Conservation (phyloP, 257 asterid genomes). For the Fraxinus pennsylvanica region DNA sequence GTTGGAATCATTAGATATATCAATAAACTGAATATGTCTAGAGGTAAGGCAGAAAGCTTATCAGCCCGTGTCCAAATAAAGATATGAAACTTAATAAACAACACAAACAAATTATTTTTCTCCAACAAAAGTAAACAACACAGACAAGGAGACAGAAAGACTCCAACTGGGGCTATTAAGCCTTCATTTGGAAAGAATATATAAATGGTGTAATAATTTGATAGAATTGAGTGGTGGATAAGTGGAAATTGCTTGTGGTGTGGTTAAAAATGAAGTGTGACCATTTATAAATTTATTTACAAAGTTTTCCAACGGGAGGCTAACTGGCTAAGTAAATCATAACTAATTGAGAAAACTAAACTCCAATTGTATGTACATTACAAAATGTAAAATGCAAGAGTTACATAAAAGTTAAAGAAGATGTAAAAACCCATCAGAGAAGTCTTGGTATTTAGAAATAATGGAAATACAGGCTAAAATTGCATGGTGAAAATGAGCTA, state of each 20-base stretch:
- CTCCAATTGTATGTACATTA: not conserved
- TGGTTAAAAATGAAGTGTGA: too few species aligned
- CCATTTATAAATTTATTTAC: too few species aligned
- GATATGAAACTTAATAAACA: not conserved
- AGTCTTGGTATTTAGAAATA: not conserved
- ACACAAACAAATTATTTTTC: not conserved
- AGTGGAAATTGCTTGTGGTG: too few species aligned
- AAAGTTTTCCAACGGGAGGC: not conserved
- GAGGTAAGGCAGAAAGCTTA: not conserved
- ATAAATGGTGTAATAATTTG: too few species aligned
- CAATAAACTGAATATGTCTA: conserved; percentile 7
- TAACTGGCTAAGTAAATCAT: not conserved
- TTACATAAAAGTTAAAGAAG: not conserved
- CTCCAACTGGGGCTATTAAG: too few species aligned
- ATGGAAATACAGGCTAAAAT: not conserved
- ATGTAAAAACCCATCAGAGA: conserved; percentile 9
- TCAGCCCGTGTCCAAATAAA: not conserved
- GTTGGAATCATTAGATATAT: not conserved
- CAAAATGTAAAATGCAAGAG: not conserved
- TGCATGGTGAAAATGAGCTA: not conserved
- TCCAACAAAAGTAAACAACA: conserved; percentile 11
- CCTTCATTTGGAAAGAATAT: too few species aligned
- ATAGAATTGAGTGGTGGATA: too few species aligned
- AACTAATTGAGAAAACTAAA: not conserved
- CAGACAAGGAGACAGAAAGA: conserved; percentile 1